Evolutionary conservation across 495 filamentous ascomycete species (phyloP), one percentile per base, ranked within the genome.

Genomic region (Chaetomidium leptoderma): DNA sequence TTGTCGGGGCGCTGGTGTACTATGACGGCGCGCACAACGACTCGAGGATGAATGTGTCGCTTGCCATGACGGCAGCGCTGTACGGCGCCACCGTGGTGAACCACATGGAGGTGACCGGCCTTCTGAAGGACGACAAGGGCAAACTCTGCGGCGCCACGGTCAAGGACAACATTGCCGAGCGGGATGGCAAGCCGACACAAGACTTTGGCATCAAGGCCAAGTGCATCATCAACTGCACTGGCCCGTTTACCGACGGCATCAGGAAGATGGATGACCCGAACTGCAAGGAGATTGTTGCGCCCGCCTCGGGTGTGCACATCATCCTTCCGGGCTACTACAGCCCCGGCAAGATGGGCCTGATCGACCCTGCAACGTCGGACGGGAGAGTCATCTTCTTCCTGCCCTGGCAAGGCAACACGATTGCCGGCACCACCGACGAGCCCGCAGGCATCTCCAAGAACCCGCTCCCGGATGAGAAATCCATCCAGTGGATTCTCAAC

Each of bases 21-120:
- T 98, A 98, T 70, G 92, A 98, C 75, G 93, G 93, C 62, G 91
- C 91, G 2, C 93, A 98, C 76, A 98, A 97, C 67, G 93, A 98
- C 72, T 97, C 93, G 24, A 83, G 93, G 49, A 98, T 98, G 93
- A 98, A 98, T 63, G 90, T 97, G 39, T 95, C 92, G 8, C 76
- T 97, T 45, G 92, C 89, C 10, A 92, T 96, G 87, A 98, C 93
- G 19, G 92, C 92, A 13, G 93, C 93, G 1, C 78, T 97, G 32
- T 97, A 96, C 66, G 93, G 93, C 43, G 83, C 86, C 43, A 97
- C 92, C 4, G 86, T 98, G 19, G 86, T 95, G 47, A 97, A 96
- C 70, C 90, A 98, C 72, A 73, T 92, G 66, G 90, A 97, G 73
- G 91, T 97, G 52, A 95, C 84, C 2, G 80, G 82, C 24, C 76